A percentile compares a stretch with the other conserved stretches of the same genome.
Conservation (phyloP, 148 eudicot species). For the Euryodendron excelsum region DNA sequence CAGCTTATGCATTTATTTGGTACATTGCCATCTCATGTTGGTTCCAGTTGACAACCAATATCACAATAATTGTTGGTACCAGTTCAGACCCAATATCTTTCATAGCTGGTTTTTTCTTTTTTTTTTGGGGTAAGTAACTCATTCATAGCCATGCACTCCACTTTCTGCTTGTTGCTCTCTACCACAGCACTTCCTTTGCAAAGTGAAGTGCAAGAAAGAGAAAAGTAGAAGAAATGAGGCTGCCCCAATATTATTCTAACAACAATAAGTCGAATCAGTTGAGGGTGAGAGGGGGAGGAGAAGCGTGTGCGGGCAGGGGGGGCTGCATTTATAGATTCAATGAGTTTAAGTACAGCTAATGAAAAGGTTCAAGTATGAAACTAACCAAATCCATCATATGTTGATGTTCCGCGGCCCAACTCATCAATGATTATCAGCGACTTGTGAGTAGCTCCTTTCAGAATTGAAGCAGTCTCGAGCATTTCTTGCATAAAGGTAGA, state of each 20-base stretch:
- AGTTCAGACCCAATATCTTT: no score
- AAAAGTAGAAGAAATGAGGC: neutral
- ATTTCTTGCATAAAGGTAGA: constrained; percentile 99
- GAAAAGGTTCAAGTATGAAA: constrained; percentile 21
- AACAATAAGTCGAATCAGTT: neutral
- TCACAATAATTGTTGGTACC: neutral
- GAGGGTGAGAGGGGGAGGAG: no score
- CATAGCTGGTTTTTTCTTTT: no score
- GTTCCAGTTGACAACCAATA: neutral
- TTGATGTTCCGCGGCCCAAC: constrained; percentile 99
- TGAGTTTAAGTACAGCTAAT: neutral
- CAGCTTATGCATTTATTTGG: neutral
- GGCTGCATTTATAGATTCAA: neutral
- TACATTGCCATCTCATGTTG: neutral
- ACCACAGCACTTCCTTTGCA: no score
- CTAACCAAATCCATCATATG: constrained; percentile 99
- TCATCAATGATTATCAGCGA: constrained; percentile 92
- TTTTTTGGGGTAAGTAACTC: no score
- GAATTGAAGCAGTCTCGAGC: constrained; percentile 98
- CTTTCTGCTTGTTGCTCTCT: neutral
- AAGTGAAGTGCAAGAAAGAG: neutral
- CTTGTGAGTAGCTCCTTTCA: constrained; percentile 93
- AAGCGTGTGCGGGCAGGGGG: neutral
- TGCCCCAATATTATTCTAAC: neutral
- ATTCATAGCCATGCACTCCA: neutral